Conservation (phyloP, 2,329 filamentous ascomycete genomes). For the Ascosphaera pollenicola region DNA sequence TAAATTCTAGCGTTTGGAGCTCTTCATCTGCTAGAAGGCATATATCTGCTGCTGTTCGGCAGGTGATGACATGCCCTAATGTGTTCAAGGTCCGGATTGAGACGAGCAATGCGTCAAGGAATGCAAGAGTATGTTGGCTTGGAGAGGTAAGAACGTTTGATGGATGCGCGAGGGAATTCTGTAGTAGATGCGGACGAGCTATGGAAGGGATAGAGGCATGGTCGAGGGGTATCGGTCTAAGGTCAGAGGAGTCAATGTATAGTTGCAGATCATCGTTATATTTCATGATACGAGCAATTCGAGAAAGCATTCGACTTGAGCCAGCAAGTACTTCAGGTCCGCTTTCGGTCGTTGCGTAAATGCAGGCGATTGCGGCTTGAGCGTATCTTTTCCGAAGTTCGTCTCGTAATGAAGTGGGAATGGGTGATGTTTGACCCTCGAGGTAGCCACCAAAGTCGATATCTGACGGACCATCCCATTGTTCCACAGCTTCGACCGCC, state of each 20-base stretch:
- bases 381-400: constrained; percentile 27
- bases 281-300: constrained; percentile 28
- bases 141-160: constrained; percentile 22
- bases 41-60: constrained; percentile 22
- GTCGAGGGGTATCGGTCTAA: constrained; percentile 13
- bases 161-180: constrained; percentile 17
- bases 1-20: constrained; percentile 30
- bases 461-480: constrained; percentile 39
- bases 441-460: constrained; percentile 34
- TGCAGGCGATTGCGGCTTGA: constrained; percentile 35
- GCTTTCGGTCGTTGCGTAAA: constrained; percentile 30
- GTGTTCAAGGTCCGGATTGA: constrained; percentile 19
- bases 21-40: constrained; percentile 30
- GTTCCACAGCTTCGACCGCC: constrained; percentile 27
- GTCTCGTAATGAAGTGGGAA: constrained; percentile 13
- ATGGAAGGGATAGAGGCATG: constrained; percentile 13
- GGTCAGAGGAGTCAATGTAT: constrained; percentile 6
- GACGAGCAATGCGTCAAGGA: constrained; percentile 19
- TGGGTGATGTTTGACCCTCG: constrained; percentile 16
- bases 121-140: constrained; percentile 16
- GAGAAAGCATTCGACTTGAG: constrained; percentile 26
- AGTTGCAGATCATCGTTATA: constrained; percentile 23
- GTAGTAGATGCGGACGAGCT: constrained; percentile 19
- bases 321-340: constrained; percentile 23
- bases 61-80: constrained; percentile 17